Evolutionary conservation across 805 yeast genomes (phyloP).

Genomic region (Zygosaccharomyces lentus): DNA sequence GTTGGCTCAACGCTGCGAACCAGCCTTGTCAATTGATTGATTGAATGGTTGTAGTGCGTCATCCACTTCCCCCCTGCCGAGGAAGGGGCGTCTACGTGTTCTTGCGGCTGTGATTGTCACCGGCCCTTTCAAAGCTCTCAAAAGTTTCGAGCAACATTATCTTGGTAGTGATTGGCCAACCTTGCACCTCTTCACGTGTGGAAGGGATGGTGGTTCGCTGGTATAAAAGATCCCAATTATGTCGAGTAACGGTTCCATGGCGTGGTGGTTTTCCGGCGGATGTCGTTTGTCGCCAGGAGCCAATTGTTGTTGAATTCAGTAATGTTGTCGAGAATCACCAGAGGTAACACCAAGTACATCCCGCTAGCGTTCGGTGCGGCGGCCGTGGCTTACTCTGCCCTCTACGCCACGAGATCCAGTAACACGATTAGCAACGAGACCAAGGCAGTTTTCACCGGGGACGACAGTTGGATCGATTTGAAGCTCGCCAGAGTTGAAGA

Average conservation of each 20-base stretch:
- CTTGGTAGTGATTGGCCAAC: conserved; percentile 14
- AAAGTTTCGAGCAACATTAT: conserved; percentile 3
- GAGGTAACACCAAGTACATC: conserved; percentile 21
- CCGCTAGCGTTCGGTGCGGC: conserved; percentile 47
- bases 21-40: background rate
- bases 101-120: background rate
- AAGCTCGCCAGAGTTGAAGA: conserved; percentile 43
- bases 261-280: no score
- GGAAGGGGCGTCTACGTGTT: background rate
- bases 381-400: conserved; percentile 40
- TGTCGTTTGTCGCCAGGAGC: background rate
- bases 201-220: background rate
- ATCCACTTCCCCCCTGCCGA: background rate
- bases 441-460: conserved; percentile 53
- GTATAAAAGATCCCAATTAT: background rate
- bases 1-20: background rate
- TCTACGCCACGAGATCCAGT: conserved; percentile 28
- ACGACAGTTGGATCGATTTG: conserved; percentile 68
- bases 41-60: background rate
- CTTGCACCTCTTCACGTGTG: conserved; percentile 7
- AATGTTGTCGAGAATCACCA: conserved; percentile 27
- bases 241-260: no score
- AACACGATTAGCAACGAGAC: conserved; percentile 35
- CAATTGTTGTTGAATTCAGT: background rate
- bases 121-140: background rate